Evolutionary conservation across 2,329 filamentous ascomycete species (phyloP).

Genomic region (Aspergillaceae sp.): DNA sequence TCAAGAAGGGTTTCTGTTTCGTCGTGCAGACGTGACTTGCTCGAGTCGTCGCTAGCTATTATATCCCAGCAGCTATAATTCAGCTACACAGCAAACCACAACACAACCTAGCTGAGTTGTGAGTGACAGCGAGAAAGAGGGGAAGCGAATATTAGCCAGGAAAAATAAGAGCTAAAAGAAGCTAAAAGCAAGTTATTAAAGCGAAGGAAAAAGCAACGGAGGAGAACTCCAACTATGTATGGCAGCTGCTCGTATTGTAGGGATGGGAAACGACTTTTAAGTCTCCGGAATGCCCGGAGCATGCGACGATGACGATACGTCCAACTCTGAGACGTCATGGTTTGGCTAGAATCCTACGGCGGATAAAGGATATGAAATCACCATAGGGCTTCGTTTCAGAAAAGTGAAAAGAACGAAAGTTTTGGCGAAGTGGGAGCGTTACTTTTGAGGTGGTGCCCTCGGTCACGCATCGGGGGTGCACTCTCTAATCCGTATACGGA

Average conservation of each 20-base stretch:
- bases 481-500: not conserved
- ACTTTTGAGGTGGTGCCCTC: not conserved
- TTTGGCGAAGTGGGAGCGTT: not conserved
- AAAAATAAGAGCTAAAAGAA: too few relatives aligned
- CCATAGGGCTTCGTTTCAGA: constrained; percentile 3
- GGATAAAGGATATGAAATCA: constrained; percentile 14
- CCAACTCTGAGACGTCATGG: constrained; percentile 25
- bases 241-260: too few relatives aligned
- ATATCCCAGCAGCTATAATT: too few relatives aligned
- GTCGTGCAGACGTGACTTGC: not conserved
- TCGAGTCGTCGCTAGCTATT: not conserved
- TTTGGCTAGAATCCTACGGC: constrained; percentile 11
- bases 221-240: constrained; percentile 2
- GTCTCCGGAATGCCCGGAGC: constrained; percentile 22
- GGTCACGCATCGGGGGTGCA: not conserved
- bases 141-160: not conserved
- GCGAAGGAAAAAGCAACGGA: constrained; percentile 2
- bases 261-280: constrained; percentile 9
- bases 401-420: not conserved
- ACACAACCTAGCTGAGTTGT: not conserved
- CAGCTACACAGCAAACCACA: too few relatives aligned
- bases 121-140: not conserved
- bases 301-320: constrained; percentile 22
- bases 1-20: constrained; percentile 4
- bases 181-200: too few relatives aligned